These are phyloP conservation scores for Penstemon davidsonii DNA, from an alignment of 257 asterid species.

Conservation along the genomic window DNA sequence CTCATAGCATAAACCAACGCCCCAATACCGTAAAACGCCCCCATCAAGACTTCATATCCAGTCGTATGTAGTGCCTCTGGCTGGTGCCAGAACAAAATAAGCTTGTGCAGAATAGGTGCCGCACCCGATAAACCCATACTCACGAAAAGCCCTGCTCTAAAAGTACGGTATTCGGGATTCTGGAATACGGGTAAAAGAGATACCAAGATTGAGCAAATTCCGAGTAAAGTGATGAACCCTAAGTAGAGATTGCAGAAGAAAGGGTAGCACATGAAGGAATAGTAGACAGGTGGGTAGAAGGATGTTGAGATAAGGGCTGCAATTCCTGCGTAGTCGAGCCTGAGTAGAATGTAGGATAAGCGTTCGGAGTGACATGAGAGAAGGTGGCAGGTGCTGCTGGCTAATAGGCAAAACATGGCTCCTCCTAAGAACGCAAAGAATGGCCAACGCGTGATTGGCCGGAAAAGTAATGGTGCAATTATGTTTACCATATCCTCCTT, in stretches of 20 bases:
- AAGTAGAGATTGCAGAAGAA: slow-evolving; percentile 78
- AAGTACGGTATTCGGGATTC: slow-evolving; percentile 66
- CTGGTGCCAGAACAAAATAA: slow-evolving; percentile 72
- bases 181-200: slow-evolving; percentile 90
- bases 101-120: slow-evolving; percentile 81
- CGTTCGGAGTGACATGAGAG: slow-evolving; percentile 87
- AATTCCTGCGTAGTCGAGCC: slow-evolving; percentile 89
- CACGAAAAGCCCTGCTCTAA: slow-evolving; percentile 78
- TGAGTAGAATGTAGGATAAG: slow-evolving; percentile 74
- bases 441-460: slow-evolving; percentile 98
- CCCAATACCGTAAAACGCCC: slow-evolving; percentile 69
- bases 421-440: slow-evolving; percentile 91
- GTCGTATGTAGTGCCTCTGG: slow-evolving; percentile 91
- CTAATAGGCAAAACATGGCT: slow-evolving; percentile 92
- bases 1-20: slow-evolving; percentile 82
- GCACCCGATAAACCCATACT: slow-evolving; percentile 91
- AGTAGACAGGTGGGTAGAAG: slow-evolving; percentile 92
- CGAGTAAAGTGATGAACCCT: slow-evolving; percentile 80
- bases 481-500: slow-evolving; percentile 77
- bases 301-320: slow-evolving; percentile 91
- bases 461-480: slow-evolving; percentile 63
- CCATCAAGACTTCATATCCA: slow-evolving; percentile 82
- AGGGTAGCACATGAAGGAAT: slow-evolving; percentile 95
- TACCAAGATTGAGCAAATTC: slow-evolving; percentile 60
- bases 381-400: slow-evolving; percentile 92